These are phyloP conservation scores for Chlorella sp. DNA, from an alignment of 139 green algal genomes.

Conservation along the genomic window DNA sequence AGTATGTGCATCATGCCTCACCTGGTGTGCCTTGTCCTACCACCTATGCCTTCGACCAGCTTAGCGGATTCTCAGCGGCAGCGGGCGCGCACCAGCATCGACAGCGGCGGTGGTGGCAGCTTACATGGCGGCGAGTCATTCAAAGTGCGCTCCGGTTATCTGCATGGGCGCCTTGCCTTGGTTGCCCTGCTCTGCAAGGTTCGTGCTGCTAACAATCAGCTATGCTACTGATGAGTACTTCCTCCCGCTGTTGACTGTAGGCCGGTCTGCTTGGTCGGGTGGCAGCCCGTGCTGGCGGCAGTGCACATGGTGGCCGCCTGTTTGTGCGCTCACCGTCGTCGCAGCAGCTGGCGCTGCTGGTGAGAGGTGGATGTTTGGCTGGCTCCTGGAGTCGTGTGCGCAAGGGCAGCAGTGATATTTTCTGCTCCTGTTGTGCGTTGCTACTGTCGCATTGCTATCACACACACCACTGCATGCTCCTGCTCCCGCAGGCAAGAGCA, in stretches of 20 bases:
- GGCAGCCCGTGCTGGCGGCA: neutral
- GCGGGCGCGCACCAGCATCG: neutral
- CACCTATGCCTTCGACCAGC: neutral
- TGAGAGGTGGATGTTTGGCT: neutral
- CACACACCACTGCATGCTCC: neutral
- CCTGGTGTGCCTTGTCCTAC: neutral
- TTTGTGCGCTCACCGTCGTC: conserved; percentile 23
- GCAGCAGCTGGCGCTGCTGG: conserved; percentile 35
- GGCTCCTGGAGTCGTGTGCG: neutral
- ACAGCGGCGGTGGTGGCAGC: conserved; percentile 2
- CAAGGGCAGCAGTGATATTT: too few species aligned
- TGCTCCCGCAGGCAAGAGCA: neutral
- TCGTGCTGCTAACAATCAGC: too few species aligned
- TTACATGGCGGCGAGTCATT: conserved; percentile 4
- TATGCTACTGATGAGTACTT: too few species aligned
- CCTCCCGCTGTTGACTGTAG: neutral
- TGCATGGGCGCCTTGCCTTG: neutral
- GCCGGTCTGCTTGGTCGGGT: neutral
- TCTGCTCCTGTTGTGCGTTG: too few species aligned
- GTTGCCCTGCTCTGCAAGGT: too few species aligned
- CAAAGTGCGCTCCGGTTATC: neutral
- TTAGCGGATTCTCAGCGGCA: neutral
- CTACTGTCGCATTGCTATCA: too few species aligned
- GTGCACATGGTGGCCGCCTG: conserved; percentile 20
- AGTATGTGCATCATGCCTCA: too few species aligned